phyloP scores from a whole-genome alignment of 2,329 filamentous ascomycete species.

The Fusarium chaquense region DNA sequence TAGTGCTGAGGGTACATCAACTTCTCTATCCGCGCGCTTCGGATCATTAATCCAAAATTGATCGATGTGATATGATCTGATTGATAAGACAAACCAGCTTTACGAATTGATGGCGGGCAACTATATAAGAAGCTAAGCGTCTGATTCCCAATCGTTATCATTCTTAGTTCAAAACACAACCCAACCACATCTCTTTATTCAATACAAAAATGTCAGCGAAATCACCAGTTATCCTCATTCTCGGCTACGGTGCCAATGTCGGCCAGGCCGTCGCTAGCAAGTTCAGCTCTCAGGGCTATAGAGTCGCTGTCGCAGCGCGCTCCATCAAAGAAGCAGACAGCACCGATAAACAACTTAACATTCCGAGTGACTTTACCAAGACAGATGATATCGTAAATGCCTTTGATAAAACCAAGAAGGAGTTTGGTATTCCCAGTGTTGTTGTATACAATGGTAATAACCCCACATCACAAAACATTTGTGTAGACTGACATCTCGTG shows the following conservation, averaged over 20 bases:
- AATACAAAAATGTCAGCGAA: conserved; percentile 1
- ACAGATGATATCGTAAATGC: conserved; percentile 37
- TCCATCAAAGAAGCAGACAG: conserved; percentile 38
- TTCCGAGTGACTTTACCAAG: conserved; percentile 54
- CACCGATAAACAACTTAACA: conserved; percentile 47
- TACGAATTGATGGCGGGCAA: too few species aligned
- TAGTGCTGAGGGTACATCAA: background rate
- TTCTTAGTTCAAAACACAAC: background rate
- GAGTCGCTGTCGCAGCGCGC: conserved; percentile 44
- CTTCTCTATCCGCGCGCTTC: background rate
- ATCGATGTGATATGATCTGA: background rate
- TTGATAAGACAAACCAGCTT: background rate
- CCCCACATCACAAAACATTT: rapidly evolving
- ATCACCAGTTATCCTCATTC: conserved; percentile 39
- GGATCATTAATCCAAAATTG: background rate
- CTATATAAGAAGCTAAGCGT: background rate
- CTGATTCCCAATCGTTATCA: rapidly evolving
- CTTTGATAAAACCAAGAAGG: conserved; percentile 34
- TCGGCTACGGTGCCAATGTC: conserved; percentile 46
- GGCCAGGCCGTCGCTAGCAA: conserved; percentile 39
- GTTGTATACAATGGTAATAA: conserved; percentile 9
- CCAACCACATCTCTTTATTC: too few species aligned
- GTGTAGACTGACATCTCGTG: background rate
- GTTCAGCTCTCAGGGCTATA: conserved; percentile 46
- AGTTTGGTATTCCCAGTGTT: conserved; percentile 40